Evolutionary conservation across 108 stramenopile species (phyloP).

Genomic region (Cyclotella kingstonii): DNA sequence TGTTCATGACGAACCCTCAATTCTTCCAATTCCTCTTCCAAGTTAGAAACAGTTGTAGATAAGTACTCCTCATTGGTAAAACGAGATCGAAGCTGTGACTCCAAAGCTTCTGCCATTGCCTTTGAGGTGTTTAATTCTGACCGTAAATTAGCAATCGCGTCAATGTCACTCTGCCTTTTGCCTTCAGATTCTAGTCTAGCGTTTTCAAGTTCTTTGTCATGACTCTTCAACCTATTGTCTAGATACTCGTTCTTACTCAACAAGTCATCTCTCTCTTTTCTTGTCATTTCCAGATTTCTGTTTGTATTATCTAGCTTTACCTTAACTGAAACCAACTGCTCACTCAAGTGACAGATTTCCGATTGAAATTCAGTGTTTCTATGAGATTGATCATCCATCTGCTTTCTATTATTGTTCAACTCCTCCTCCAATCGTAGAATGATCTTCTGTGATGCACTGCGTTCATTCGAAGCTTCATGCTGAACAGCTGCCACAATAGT

Average conservation of each 20-base stretch:
- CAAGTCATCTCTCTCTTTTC: constrained; percentile 43
- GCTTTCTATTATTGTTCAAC: constrained; percentile 27
- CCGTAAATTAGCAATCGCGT: constrained; percentile 43
- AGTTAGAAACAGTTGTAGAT: constrained; percentile 39
- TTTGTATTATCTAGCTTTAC: constrained; percentile 20
- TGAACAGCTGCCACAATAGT: constrained; percentile 41
- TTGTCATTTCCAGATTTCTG: constrained; percentile 27
- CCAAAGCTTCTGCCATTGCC: constrained; percentile 57
- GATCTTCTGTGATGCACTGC: constrained; percentile 48
- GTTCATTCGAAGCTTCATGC: constrained; percentile 47
- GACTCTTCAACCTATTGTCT: constrained; percentile 27
- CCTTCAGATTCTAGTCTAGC: constrained; percentile 24
- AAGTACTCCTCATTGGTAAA: constrained; percentile 58
- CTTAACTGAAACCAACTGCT: constrained; percentile 22
- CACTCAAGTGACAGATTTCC: constrained; percentile 21
- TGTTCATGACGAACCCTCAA: constrained; percentile 34
- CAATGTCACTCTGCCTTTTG: constrained; percentile 26
- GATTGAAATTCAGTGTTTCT: constrained; percentile 16
- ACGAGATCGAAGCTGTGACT: constrained; percentile 48
- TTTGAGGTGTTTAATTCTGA: constrained; percentile 49
- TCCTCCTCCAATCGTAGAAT: constrained; percentile 54
- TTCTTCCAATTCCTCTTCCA: constrained; percentile 49
- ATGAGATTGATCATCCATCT: constrained; percentile 33
- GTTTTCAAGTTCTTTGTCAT: constrained; percentile 31
- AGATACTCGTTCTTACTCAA: constrained; percentile 33